phyloP scores from a whole-genome alignment of 768 basidiomycete genomes.

The Boletus rex-veris region DNA sequence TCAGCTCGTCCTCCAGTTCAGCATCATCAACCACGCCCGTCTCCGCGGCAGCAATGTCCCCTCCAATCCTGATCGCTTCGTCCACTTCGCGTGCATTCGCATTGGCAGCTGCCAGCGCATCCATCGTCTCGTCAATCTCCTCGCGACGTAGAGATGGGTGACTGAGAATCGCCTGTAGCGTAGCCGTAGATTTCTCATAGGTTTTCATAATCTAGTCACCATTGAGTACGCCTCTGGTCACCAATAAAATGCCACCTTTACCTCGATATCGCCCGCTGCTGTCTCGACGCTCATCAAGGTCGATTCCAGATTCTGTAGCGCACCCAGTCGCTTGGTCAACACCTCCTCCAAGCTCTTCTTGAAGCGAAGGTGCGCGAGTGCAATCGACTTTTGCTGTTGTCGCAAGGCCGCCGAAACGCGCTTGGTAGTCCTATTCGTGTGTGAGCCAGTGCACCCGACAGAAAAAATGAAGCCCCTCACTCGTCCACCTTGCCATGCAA shows the following conservation, averaged over 20 bases:
- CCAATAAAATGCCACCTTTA: slow-evolving; percentile 32
- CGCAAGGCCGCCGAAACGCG: slow-evolving; percentile 65
- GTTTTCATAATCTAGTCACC: slow-evolving; percentile 70
- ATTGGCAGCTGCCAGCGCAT: slow-evolving; percentile 79
- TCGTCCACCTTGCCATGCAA: slow-evolving; percentile 70
- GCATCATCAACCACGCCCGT: slow-evolving; percentile 50
- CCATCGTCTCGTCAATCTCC: slow-evolving; percentile 81
- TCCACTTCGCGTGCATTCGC: slow-evolving; percentile 82
- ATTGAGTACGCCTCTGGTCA: neutral
- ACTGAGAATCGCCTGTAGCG: slow-evolving; percentile 69
- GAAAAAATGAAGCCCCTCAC: slow-evolving; percentile 39
- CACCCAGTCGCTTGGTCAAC: slow-evolving; percentile 67
- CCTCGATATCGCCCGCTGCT: slow-evolving; percentile 87
- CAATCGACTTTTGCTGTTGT: slow-evolving; percentile 68
- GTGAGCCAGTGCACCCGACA: neutral
- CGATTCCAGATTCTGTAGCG: slow-evolving; percentile 68
- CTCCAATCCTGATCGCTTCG: slow-evolving; percentile 66
- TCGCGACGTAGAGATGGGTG: slow-evolving; percentile 80
- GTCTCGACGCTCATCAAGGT: slow-evolving; percentile 82
- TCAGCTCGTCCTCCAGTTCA: slow-evolving; percentile 64
- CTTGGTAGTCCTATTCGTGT: slow-evolving; percentile 50
- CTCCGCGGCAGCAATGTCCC: slow-evolving; percentile 52
- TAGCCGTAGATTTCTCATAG: slow-evolving; percentile 79
- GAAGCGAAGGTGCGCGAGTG: slow-evolving; percentile 73
- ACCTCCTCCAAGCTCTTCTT: slow-evolving; percentile 80